Percentiles rank a stretch among this genome's conserved stretches.
phyloP scores from a whole-genome alignment of 208 protist genomes.

The Leishmania lainsoni region DNA sequence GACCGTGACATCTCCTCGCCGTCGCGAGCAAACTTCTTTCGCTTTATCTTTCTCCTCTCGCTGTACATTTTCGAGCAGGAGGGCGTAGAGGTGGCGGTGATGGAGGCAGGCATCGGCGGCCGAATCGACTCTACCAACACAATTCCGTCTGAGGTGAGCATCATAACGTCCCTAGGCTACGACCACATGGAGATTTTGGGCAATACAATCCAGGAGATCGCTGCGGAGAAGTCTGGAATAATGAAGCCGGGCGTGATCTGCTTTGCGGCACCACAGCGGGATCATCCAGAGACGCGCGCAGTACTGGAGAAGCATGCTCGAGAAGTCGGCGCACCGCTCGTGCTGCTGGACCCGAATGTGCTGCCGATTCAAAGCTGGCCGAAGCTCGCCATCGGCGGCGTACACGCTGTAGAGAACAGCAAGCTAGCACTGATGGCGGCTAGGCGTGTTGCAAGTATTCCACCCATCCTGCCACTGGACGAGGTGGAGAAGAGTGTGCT shows the following conservation, averaged over 20 bases:
- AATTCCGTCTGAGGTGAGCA: slow-evolving; percentile 77
- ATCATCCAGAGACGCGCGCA: slow-evolving; percentile 62
- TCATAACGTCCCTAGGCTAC: slow-evolving; percentile 91
- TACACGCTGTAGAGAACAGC: slow-evolving; percentile 78
- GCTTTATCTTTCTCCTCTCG: slow-evolving; percentile 87
- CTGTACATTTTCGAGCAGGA: slow-evolving; percentile 79
- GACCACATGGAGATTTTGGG: slow-evolving; percentile 96
- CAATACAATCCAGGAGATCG: slow-evolving; percentile 92
- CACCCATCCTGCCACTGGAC: slow-evolving; percentile 56
- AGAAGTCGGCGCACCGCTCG: slow-evolving; percentile 44
- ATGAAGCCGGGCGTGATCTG: slow-evolving; percentile 85
- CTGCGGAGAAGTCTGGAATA: slow-evolving; percentile 94
- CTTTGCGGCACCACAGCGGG: slow-evolving; percentile 70
- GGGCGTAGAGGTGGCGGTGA: slow-evolving; percentile 89
- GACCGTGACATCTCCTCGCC: slow-evolving; percentile 48
- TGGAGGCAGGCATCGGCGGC: slow-evolving; percentile 96
- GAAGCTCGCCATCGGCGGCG: slow-evolving; percentile 72
- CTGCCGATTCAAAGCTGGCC: slow-evolving; percentile 78
- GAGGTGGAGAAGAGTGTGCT: slow-evolving; percentile 66
- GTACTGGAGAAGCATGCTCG: slow-evolving; percentile 61
- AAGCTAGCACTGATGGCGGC: slow-evolving; percentile 83
- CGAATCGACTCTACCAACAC: slow-evolving; percentile 94
- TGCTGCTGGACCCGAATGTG: slow-evolving; percentile 61
- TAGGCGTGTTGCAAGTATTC: slow-evolving; percentile 59
- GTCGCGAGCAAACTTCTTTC: slow-evolving; percentile 71